Evolutionary conservation across 371 early-diverging fungal species (phyloP), one percentile per base, ranked within the genome.

Genomic region (Apophysomyces ossiformis): DNA sequence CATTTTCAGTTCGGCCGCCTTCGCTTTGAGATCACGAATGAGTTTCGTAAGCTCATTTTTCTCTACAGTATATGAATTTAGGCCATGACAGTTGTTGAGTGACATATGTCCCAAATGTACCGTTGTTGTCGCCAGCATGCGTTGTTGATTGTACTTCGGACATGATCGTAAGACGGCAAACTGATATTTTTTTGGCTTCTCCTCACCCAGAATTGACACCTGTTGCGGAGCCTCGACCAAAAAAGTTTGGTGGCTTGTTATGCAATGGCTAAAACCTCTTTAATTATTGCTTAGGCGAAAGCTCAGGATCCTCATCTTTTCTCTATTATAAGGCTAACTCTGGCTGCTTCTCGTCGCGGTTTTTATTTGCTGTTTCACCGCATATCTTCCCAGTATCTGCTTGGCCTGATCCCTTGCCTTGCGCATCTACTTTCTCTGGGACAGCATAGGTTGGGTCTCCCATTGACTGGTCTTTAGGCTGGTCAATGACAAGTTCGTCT

Each of bases 1-100:
- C 8, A 71, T 63, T 47, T 82, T 78, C 66, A 89, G 78, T 37
- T 89, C 89, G 35, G 69, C 69, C 41, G 84, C 74, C 78, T 85
- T 88, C 11, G 69, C 71, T 45, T 81, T 77, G 43, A 90, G 79
- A 60, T 85, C 85, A 8, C 69, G 61, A 15, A 88, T 60, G 21
- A 81, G 68, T 45, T 81, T 82, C 0, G 73, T 70, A 64, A 87
- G 85, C 39, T 78, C 76, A 35, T 4, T 7, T 45, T n/a, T 13
- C 16, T 45, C 46, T 45, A 18, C 13, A 6, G 46, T 13, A 45
- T 12, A 5, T 1, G 13, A 45, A 18, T 1, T 45, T 7, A 45
- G 2, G 8, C 13, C 16, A n/a, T 13, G n/a, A 13, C 13, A 1
- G 16, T 45, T 7, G 46, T 18, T 45, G 16, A n/a, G n/a, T 12